These are phyloP conservation scores for Aspergillus diversus DNA, from an alignment of 495 filamentous ascomycete genomes.

Conservation along the genomic window DNA sequence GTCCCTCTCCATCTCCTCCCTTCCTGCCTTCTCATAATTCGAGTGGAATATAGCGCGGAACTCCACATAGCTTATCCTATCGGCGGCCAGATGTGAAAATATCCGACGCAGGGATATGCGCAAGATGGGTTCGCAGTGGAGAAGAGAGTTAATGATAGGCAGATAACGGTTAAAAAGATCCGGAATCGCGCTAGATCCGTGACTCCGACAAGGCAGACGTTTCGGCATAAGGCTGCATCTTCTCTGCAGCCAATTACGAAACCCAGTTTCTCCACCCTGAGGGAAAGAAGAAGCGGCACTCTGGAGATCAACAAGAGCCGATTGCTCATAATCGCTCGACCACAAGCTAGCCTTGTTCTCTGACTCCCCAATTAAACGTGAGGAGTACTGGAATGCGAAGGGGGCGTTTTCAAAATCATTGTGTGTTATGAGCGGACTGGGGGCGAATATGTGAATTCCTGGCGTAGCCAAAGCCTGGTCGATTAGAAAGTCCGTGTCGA, in stretches of 20 bases:
- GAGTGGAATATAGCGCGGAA: slow-evolving; percentile 62
- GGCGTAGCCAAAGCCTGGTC: slow-evolving; percentile 69
- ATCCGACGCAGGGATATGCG: slow-evolving; percentile 71
- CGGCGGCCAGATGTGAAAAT: slow-evolving; percentile 66
- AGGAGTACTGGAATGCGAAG: slow-evolving; percentile 57
- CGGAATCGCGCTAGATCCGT: slow-evolving; percentile 82
- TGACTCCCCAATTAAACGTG: slow-evolving; percentile 18
- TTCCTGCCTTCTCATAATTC: slow-evolving; percentile 61
- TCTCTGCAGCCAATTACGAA: slow-evolving; percentile 75
- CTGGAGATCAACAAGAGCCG: slow-evolving; percentile 59
- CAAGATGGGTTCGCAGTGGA: slow-evolving; percentile 92
- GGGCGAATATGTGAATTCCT: slow-evolving; percentile 71
- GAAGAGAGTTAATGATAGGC: slow-evolving; percentile 66
- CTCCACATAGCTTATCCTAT: slow-evolving; percentile 84
- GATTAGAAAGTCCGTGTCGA: slow-evolving; percentile 79
- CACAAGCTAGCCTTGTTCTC: slow-evolving; percentile 56
- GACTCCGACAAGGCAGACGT: slow-evolving; percentile 73
- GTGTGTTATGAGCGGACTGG: slow-evolving; percentile 52
- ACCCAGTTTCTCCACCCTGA: slow-evolving; percentile 66
- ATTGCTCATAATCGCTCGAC: slow-evolving; percentile 60
- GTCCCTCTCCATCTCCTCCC: slow-evolving; percentile 61
- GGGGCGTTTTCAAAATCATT: slow-evolving; percentile 50
- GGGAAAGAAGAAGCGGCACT: slow-evolving; percentile 75
- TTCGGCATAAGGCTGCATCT: slow-evolving; percentile 70
- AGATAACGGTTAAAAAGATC: slow-evolving; percentile 74